Percentiles rank a stretch among this genome's conserved stretches.
Conservation (phyloP, 805 yeast species). For the Komagataella kurtzmanii region DNA sequence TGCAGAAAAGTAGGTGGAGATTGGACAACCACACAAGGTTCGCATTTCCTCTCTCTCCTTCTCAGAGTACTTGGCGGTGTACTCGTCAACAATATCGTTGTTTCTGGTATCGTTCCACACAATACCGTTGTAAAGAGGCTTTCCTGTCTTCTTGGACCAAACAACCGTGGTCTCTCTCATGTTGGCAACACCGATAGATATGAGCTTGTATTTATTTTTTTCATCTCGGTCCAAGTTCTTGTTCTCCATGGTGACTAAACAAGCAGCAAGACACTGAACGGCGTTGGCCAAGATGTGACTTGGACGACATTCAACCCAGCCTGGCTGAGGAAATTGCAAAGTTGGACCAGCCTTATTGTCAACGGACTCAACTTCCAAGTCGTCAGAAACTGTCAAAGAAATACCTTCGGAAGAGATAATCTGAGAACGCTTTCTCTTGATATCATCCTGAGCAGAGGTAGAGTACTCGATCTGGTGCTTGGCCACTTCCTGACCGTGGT, state of each 20-base stretch:
- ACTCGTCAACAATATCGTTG: conserved; percentile 49
- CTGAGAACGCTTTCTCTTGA: conserved; percentile 25
- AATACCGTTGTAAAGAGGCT: conserved; percentile 76
- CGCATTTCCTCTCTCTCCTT: conserved; percentile 45
- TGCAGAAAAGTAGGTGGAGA: conserved; percentile 86
- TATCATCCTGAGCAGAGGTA: conserved; percentile 26
- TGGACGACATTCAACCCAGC: conserved; percentile 94
- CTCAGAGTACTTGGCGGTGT: conserved; percentile 37
- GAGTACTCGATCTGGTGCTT: conserved; percentile 85
- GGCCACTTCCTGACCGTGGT: conserved; percentile 65
- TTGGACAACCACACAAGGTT: conserved; percentile 69
- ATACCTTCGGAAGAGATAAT: conserved; percentile 68
- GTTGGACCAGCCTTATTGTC: conserved; percentile 47
- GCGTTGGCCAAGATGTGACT: conserved; percentile 70
- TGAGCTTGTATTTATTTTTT: conserved; percentile 44
- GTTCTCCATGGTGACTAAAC: conserved; percentile 41
- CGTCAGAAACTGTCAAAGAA: conserved; percentile 40
- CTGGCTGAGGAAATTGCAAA: conserved; percentile 65
- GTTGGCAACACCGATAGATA: conserved; percentile 79
- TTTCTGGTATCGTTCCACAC: conserved; percentile 96
- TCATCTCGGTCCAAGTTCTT: conserved; percentile 27
- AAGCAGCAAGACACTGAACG: conserved; percentile 61
- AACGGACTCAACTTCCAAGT: conserved; percentile 50
- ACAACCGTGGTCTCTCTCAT: conserved; percentile 91
- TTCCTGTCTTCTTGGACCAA: conserved; percentile 78